Conservation (phyloP, 331 rosid genomes). For the Pyracantha coccinea region DNA sequence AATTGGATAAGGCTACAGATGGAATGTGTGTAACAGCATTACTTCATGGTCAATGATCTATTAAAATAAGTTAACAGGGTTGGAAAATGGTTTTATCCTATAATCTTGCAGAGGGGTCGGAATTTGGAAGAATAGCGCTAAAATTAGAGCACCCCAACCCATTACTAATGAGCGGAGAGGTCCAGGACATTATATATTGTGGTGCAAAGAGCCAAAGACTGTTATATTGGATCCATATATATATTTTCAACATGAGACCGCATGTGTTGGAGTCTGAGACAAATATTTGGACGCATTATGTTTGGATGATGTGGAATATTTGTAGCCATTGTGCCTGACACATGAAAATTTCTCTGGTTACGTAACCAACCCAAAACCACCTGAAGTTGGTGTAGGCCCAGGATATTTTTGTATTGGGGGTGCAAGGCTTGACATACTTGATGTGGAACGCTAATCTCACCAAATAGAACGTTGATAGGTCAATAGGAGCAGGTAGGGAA, state of each 20-base stretch:
- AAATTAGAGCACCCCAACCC: not conserved
- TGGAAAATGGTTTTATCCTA: not conserved
- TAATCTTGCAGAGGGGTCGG: not conserved
- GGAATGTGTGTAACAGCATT: not conserved
- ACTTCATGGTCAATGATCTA: not conserved
- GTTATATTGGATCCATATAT: too few species aligned
- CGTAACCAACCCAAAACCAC: not conserved
- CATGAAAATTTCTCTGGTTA: not conserved
- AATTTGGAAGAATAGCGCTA: not conserved
- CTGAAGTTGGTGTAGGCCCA: too few species aligned
- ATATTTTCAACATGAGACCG: not conserved
- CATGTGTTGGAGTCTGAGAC: not conserved
- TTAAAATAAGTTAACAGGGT: not conserved
- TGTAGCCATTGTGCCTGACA: not conserved
- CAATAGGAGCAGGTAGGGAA: not conserved
- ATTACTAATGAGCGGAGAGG: not conserved
- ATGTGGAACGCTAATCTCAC: not conserved
- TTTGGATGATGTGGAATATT: not conserved
- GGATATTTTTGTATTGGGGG: not conserved
- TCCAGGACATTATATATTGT: not conserved
- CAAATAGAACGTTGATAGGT: not conserved
- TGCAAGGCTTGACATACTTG: not conserved
- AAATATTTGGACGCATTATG: not conserved
- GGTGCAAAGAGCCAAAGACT: too few species aligned
- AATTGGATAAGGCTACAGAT: constrained; percentile 27